Conservation (phyloP, 129 eudicot species). For the Artemisia argyi region DNA sequence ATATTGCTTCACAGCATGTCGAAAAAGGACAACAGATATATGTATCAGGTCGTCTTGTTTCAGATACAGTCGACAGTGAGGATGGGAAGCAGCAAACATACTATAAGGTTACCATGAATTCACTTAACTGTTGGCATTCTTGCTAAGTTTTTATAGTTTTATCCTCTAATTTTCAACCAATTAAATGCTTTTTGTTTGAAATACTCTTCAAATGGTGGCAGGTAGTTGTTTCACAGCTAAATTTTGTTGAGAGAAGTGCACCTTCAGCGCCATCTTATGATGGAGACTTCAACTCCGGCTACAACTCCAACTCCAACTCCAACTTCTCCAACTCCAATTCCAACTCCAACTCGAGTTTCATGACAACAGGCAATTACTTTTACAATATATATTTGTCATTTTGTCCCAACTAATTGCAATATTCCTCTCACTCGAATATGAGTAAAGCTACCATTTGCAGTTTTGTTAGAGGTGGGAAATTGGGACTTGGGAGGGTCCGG, state of each 20-base stretch:
- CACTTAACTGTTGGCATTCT: not conserved
- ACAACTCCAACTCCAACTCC: conserved; percentile 18
- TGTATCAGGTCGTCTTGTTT: conserved; percentile 77
- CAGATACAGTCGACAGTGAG: conserved; percentile 71
- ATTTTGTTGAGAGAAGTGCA: conserved; percentile 61
- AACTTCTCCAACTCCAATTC: conserved; percentile 30
- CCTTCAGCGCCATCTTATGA: conserved; percentile 43
- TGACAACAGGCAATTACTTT: conserved; percentile 44
- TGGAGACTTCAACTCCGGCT: conserved; percentile 35
- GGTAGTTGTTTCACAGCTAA: conserved; percentile 92
- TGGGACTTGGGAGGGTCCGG: not conserved
- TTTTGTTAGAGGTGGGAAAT: not conserved
- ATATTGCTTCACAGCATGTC: conserved; percentile 75
- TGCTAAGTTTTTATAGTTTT: not conserved
- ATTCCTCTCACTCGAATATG: not conserved
- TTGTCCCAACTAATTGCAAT: not conserved
- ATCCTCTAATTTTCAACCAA: not conserved
- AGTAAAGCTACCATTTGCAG: not conserved
- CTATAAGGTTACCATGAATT: conserved; percentile 57
- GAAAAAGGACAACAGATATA: conserved; percentile 81
- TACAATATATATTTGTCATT: not conserved
- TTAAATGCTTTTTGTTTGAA: not conserved
- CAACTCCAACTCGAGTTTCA: conserved; percentile 28
- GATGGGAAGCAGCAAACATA: conserved; percentile 81
- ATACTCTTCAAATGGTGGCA: conserved; percentile 33